Percentiles rank a stretch among this genome's conserved stretches.
phyloP scores from a whole-genome alignment of 768 basidiomycete genomes.

The Phlegmacium glaucopus region DNA sequence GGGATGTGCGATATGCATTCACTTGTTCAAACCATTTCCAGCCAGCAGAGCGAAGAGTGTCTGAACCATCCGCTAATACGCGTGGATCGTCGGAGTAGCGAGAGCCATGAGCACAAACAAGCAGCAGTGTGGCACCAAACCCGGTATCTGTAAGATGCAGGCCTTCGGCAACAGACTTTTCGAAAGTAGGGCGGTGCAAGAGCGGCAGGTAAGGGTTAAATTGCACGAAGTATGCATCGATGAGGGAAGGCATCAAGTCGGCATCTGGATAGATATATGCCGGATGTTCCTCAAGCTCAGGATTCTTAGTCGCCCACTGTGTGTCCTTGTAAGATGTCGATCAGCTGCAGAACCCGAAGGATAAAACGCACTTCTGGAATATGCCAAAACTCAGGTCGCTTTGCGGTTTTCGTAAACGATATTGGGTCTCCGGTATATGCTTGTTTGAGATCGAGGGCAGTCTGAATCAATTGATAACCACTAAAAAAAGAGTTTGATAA shows the following conservation, averaged over 20 bases:
- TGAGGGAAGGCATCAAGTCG: conserved; percentile 50
- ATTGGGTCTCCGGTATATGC: conserved; percentile 42
- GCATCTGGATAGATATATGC: conserved; percentile 45
- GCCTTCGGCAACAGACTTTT: conserved; percentile 42
- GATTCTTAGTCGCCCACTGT: conserved; percentile 31
- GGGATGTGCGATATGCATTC: conserved; percentile 54
- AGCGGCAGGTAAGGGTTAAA: conserved; percentile 59
- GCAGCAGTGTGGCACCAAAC: conserved; percentile 51
- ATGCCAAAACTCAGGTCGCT: conserved; percentile 49
- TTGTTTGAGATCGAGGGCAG: conserved; percentile 54
- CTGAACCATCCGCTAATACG: conserved; percentile 46
- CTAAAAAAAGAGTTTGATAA: conserved; percentile 26
- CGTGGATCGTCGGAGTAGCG: conserved; percentile 59
- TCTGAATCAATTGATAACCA: conserved; percentile 47
- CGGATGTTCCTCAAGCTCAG: conserved; percentile 20
- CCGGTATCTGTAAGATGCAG: conserved; percentile 45
- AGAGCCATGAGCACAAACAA: conserved; percentile 67
- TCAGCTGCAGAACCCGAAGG: not conserved
- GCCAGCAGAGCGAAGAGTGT: conserved; percentile 43
- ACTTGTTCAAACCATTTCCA: conserved; percentile 71
- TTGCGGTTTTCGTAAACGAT: conserved; percentile 20
- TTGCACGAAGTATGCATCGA: conserved; percentile 64
- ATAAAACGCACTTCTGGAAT: conserved; percentile 33
- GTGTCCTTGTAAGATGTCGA: not conserved
- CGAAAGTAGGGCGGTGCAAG: conserved; percentile 71